phyloP scores from a whole-genome alignment of 2,329 filamentous ascomycete species.

The Ophiostoma australiae region DNA sequence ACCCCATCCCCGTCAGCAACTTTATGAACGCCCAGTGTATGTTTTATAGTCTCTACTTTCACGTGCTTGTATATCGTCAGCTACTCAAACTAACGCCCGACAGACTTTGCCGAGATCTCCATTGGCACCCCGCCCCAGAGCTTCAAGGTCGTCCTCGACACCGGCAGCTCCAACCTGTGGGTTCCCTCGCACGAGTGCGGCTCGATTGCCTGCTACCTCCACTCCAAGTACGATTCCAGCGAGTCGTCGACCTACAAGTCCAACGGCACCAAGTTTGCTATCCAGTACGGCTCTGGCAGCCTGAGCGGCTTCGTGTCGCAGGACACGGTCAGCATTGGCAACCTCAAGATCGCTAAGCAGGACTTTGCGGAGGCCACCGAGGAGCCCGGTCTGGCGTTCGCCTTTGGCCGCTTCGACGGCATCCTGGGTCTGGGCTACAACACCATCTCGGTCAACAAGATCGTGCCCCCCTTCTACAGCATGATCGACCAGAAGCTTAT shows the following conservation, averaged over 20 bases:
- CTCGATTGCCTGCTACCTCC: slow-evolving; percentile 97
- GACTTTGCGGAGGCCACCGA: slow-evolving; percentile 94
- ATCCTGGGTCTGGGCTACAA: slow-evolving; percentile 94
- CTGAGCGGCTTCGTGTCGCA: slow-evolving; percentile 90
- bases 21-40: slow-evolving; percentile 98
- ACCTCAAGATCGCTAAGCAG: slow-evolving; percentile 81
- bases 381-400: slow-evolving; percentile 94
- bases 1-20: slow-evolving; percentile 88
- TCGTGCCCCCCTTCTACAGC: slow-evolving; percentile 93
- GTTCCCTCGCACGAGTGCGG: slow-evolving; percentile 84
- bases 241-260: slow-evolving; percentile 85
- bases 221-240: slow-evolving; percentile 92
- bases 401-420: slow-evolving; percentile 95
- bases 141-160: slow-evolving; percentile 99
- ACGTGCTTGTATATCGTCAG: neutral
- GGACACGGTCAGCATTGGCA: slow-evolving; percentile 80
- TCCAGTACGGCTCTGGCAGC: slow-evolving; percentile 91
- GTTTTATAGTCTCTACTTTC: slow-evolving; percentile 34
- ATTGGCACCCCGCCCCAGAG: slow-evolving; percentile 86
- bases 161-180: slow-evolving; percentile 98
- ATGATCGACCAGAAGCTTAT: slow-evolving; percentile 86
- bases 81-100: neutral
- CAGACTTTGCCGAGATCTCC: slow-evolving; percentile 95
- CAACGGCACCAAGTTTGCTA: slow-evolving; percentile 90
- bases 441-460: slow-evolving; percentile 93